Conservation (phyloP, 495 filamentous ascomycete species). For the Lepidopterella palustris region DNA sequence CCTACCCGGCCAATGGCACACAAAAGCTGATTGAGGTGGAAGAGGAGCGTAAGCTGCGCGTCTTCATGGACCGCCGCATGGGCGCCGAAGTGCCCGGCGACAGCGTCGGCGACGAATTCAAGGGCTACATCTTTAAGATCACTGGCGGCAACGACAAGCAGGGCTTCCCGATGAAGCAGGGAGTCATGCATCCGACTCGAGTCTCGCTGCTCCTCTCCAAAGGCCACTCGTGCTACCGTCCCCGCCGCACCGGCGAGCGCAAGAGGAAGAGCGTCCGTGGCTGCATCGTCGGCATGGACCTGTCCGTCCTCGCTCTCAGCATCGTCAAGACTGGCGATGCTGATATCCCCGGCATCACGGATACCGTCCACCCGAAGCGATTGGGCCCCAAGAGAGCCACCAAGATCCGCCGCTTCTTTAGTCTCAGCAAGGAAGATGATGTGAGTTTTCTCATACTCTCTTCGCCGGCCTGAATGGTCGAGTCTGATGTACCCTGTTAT, state of each 20-base stretch:
- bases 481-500: constrained; percentile 35
- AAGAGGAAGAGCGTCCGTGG: constrained; percentile 98
- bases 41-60: constrained; percentile 87
- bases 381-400: constrained; percentile 98
- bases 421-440: constrained; percentile 99
- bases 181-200: constrained; percentile 96
- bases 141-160: constrained; percentile 99
- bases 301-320: constrained; percentile 84
- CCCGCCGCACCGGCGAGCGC: constrained; percentile 93
- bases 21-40: constrained; percentile 98
- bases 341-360: constrained; percentile 91
- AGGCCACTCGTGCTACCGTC: constrained; percentile 95
- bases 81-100: constrained; percentile 92
- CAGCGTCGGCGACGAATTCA: constrained; percentile 94
- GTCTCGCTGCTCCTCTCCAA: constrained; percentile 89
- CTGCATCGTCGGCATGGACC: constrained; percentile 93
- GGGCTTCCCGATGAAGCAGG: constrained; percentile 99
- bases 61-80: constrained; percentile 92
- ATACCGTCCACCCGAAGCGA: constrained; percentile 93
- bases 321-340: constrained; percentile 96
- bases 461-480: constrained; percentile 35
- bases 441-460: constrained; percentile 61
- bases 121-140: constrained; percentile 96
- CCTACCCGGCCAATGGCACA: constrained; percentile 95
- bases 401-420: constrained; percentile 98